A percentile compares a stretch with the other conserved stretches of the same genome.
These are phyloP conservation scores for Pythium oligandrum DNA, from an alignment of 352 stramenopile species.

Conservation along the genomic window DNA sequence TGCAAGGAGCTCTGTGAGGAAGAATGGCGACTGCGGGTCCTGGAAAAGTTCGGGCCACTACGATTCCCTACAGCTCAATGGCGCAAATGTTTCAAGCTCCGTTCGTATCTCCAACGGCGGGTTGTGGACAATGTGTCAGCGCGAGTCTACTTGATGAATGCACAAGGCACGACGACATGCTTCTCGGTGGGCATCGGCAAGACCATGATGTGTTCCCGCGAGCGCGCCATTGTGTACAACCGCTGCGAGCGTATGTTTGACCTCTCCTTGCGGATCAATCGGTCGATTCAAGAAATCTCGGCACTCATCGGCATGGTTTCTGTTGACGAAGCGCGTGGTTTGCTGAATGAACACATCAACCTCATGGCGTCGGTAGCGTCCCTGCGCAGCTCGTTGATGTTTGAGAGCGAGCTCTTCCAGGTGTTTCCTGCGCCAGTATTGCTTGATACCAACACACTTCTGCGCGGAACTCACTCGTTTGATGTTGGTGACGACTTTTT, in stretches of 20 bases:
- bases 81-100: slow-evolving; percentile 64
- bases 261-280: slow-evolving; percentile 81
- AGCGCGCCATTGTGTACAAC: slow-evolving; percentile 76
- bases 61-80: slow-evolving; percentile 50
- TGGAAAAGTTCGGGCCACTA: slow-evolving; percentile 40
- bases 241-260: slow-evolving; percentile 86
- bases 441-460: slow-evolving; percentile 69
- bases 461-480: slow-evolving; percentile 61
- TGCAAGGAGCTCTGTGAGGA: slow-evolving; percentile 36
- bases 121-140: slow-evolving; percentile 55
- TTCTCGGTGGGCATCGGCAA: slow-evolving; percentile 48
- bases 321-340: slow-evolving; percentile 59
- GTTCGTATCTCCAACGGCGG: slow-evolving; percentile 53
- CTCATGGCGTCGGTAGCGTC: slow-evolving; percentile 78
- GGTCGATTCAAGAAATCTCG: slow-evolving; percentile 86
- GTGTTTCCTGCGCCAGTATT: slow-evolving; percentile 80
- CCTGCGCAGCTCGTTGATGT: slow-evolving; percentile 70
- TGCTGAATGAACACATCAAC: slow-evolving; percentile 84
- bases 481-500: slow-evolving; percentile 37
- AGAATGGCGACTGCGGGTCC: slow-evolving; percentile 60
- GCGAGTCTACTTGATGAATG: slow-evolving; percentile 83
- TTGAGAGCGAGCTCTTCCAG: slow-evolving; percentile 82
- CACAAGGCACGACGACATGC: slow-evolving; percentile 60
- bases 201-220: slow-evolving; percentile 71
- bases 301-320: slow-evolving; percentile 78